These are phyloP conservation scores for Mucor circinelloides DNA, from an alignment of 371 early-diverging fungal genomes.

Conservation along the genomic window DNA sequence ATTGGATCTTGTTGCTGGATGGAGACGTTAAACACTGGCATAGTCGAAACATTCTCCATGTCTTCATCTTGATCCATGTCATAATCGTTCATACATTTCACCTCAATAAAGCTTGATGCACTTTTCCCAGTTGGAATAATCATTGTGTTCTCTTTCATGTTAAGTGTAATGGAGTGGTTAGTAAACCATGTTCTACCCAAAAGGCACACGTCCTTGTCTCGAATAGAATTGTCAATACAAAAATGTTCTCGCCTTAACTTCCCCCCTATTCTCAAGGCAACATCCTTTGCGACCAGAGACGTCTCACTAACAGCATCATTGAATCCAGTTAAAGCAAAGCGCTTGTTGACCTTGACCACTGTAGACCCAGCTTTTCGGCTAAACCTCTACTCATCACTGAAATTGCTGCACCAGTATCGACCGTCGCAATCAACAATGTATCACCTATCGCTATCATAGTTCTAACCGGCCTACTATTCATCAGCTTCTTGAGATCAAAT, in stretches of 20 bases:
- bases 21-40: not conserved
- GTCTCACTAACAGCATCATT: not conserved
- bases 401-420: conserved; percentile 22
- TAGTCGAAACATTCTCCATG: not conserved
- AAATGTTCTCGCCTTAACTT: conserved; percentile 16
- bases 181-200: conserved; percentile 9
- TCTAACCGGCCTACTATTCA: not conserved
- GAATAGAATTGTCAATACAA: conserved; percentile 5
- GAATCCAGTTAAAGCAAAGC: not conserved
- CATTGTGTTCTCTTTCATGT: not conserved
- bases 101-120: not conserved
- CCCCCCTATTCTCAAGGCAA: conserved; percentile 12
- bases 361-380: conserved; percentile 6
- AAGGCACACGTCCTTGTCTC: not conserved
- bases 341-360: not conserved
- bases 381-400: conserved; percentile 10
- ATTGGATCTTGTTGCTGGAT: too few species aligned
- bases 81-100: not conserved
- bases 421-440: conserved; percentile 2
- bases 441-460: conserved; percentile 4
- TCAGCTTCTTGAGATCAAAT: conserved; percentile 2
- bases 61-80: too few species aligned
- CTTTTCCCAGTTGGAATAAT: not conserved
- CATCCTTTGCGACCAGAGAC: conserved; percentile 6
- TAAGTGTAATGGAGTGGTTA: not conserved